Percentiles rank a stretch among this genome's conserved stretches.
phyloP scores from a whole-genome alignment of 192 early-diverging fungal genomes.

The Coemansia aciculifera region DNA sequence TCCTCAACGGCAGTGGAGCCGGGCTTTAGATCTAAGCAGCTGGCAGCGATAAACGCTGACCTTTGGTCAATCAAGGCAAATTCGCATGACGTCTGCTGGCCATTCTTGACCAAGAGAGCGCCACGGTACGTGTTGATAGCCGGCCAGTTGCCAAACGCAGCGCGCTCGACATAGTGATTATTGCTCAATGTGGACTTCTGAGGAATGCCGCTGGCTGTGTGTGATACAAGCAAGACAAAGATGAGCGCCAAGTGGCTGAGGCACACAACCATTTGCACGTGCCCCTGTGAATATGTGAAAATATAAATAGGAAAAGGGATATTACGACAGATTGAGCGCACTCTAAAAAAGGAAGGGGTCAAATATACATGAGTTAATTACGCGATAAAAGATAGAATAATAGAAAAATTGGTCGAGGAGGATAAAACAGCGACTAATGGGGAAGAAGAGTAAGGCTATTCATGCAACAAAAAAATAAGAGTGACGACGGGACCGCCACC shows the following conservation, averaged over 20 bases:
- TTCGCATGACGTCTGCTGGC: slow-evolving; percentile 25
- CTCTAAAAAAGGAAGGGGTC: not conserved
- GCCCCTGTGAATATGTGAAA: not conserved
- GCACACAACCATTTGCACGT: not conserved
- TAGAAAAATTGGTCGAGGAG: not conserved
- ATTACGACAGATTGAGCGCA: not conserved
- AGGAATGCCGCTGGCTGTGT: slow-evolving; percentile 1
- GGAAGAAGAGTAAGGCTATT: not conserved
- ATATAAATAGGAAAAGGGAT: not conserved
- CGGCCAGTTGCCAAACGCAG: not conserved
- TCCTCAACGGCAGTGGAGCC: not conserved
- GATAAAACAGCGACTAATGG: not conserved
- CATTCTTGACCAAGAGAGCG: slow-evolving; percentile 23
- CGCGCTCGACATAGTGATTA: not conserved
- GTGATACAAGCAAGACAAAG: slow-evolving; percentile 1
- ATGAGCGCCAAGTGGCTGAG: slow-evolving; percentile 1
- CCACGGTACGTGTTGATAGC: slow-evolving; percentile 10
- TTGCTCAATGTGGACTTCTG: not conserved
- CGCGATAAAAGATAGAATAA: not conserved
- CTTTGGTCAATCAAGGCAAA: slow-evolving; percentile 17
- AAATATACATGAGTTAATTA: slow-evolving; percentile 8
- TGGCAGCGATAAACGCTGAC: slow-evolving; percentile 23
- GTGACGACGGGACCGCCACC: not conserved
- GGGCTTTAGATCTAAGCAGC: slow-evolving; percentile 9
- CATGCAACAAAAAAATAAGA: not conserved